Base-by-base conservation (phyloP, 306 rosid genomes). In the Cucurbita maxima region DNA sequence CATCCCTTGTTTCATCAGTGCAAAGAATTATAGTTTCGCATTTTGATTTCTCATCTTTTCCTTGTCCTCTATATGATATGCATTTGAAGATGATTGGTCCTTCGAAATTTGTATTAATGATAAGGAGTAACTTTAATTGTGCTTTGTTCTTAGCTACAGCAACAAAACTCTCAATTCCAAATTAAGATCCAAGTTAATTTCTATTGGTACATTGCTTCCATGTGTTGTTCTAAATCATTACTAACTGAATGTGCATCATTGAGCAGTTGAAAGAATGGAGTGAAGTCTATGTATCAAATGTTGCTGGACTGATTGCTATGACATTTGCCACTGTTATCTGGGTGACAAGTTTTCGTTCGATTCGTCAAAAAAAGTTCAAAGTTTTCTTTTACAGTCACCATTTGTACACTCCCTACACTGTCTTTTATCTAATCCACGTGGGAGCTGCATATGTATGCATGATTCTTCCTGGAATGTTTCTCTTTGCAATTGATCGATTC, bases 381-480 rank as follows among this genome's bases (percentile, higher is more conserved):
- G 78, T 91, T 10, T 91, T 91, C 83, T 91, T 75, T 76, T 91
- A 91, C 84, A 83, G 85, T 6, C 96, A 91, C 74, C 84, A 87
- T 41, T 86, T 88, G 54, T 90, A 90, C 76, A 16, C 58, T 1
- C 75, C 88, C 77, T 88, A 77, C 70, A 81, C 87, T 54, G 19
- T 91, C 73, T 87, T 91, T 67, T 91, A 84, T 75, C 78, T 76
- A 4, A 51, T 91, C 14, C 96, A 91, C 19, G 97, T 84, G 1
- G 92, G 91, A 16, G 82, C 45, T 16, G 61, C 19, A 54, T 84
- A 81, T 78, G 68, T 81, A 60, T 85, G 87, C 74, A 82, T 83
- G 86, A 76, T 88, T 50, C 81, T 81, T 51, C 95, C 97, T 0
- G 92, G 90, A 1, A 80, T 90, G 43, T 88, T 87, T 84, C 92